Percentiles rank a stretch among this genome's conserved stretches.
Evolutionary conservation across 805 yeast genomes (phyloP).

Genomic region (Metschnikowia amazonensis): DNA sequence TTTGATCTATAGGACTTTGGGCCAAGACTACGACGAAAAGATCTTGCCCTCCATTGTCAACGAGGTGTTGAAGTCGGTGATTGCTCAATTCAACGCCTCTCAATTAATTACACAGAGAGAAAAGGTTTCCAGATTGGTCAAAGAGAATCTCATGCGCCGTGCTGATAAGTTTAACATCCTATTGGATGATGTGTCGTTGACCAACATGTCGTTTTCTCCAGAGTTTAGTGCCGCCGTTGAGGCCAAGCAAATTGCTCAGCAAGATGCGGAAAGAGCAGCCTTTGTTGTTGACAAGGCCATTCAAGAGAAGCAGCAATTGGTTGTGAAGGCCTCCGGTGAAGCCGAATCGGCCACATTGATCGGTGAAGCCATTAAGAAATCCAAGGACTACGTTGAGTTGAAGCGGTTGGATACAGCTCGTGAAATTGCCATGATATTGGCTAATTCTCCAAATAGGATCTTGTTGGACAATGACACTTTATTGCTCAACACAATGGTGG

Average conservation of each 20-base stretch:
- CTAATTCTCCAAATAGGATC: slow-evolving; percentile 87
- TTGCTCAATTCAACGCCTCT: slow-evolving; percentile 97
- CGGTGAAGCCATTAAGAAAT: slow-evolving; percentile 98
- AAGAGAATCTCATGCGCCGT: slow-evolving; percentile 86
- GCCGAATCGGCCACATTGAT: slow-evolving; percentile 96
- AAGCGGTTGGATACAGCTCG: slow-evolving; percentile 96
- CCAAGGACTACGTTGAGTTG: slow-evolving; percentile 92
- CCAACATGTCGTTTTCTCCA: slow-evolving; percentile 95
- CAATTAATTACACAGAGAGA: slow-evolving; percentile 99
- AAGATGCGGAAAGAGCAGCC: slow-evolving; percentile 98
- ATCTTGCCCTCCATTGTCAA: slow-evolving; percentile 97
- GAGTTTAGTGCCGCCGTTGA: slow-evolving; percentile 97
- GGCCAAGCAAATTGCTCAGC: slow-evolving; percentile 98
- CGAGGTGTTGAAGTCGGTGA: slow-evolving; percentile 93
- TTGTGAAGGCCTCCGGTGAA: slow-evolving; percentile 97
- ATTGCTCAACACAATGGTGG: slow-evolving; percentile 82
- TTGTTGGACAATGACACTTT: slow-evolving; percentile 89
- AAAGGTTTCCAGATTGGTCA: slow-evolving; percentile 83
- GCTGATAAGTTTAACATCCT: slow-evolving; percentile 83
- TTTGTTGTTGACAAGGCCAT: slow-evolving; percentile 94
- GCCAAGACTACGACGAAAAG: slow-evolving; percentile 93
- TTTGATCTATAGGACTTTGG: slow-evolving; percentile 83
- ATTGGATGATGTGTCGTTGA: slow-evolving; percentile 93
- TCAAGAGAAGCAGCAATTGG: slow-evolving; percentile 96
- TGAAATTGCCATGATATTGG: slow-evolving; percentile 84